Evolutionary conservation across 2,329 filamentous ascomycete species (phyloP), one percentile per base, ranked within the genome.

Genomic region (Pseudogymnoascus sp.): DNA sequence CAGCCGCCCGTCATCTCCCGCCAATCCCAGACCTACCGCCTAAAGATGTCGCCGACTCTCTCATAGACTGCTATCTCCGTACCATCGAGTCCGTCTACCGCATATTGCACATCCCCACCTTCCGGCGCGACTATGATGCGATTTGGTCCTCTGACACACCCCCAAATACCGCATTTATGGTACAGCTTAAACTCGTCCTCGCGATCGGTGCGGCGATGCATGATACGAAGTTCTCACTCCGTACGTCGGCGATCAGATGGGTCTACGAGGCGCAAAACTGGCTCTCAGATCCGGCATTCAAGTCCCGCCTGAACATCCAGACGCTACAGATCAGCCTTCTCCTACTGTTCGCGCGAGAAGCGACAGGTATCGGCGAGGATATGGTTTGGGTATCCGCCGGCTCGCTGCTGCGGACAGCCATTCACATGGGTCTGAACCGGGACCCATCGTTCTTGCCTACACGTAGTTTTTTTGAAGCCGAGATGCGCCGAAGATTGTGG

Each of bases 171-270:
- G 73, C 71, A 0, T 87, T 87, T 60, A 64, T 85, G 1, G 77
- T 85, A 13, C 83, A 83, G 53, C 66, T 87, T 2, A 85, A 86
- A 67, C 73, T 87, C 0, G 78, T 86, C 0, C 71, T 87, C 3
- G 83, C 85, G 0, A 79, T 87, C 17, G 85, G 84, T 0, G 78
- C 82, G 1, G 74, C 76, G 1, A 74, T 75, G 0, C 79, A 82
- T 63, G 81, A 86, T 61, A 76, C 80, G 0, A 65, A 72, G 0
- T 85, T 83, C 63, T 80, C 78, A 0, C 67, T 85, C 36, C 78
- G 82, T 6, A 61, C 73, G 5, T 75, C 76, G 0, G 84, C 84
- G 0, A 73, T 79, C n/a, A 76, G 72, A 28, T 87, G 84, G 84
- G 73, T 86, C 0, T 81, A 82, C 63, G 83, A 85, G 65, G 83